Conservation (phyloP, 805 yeast genomes). For the Brettanomyces sp. region DNA sequence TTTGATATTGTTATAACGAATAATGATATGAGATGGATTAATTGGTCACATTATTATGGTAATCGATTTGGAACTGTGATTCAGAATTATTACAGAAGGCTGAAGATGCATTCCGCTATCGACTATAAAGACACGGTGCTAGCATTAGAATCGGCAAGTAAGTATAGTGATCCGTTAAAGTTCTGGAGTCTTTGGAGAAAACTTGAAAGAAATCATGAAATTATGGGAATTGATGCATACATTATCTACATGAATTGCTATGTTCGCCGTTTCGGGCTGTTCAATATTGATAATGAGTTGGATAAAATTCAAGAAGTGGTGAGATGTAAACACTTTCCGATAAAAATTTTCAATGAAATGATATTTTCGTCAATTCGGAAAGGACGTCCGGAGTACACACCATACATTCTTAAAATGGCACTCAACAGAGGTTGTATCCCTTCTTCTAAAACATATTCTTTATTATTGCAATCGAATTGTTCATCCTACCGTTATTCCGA, state of each 20-base stretch:
- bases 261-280: slow-evolving; percentile 10
- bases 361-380: slow-evolving; percentile 15
- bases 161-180: slow-evolving; percentile 6
- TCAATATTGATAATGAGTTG: slow-evolving; percentile 8
- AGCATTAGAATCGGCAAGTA: slow-evolving; percentile 17
- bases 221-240: slow-evolving; percentile 12
- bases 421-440: slow-evolving; percentile 7
- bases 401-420: slow-evolving; percentile 12
- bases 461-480: slow-evolving; percentile 18
- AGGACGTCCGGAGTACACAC: slow-evolving; percentile 11
- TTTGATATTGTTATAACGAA: slow-evolving; percentile 11
- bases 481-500: slow-evolving; percentile 7
- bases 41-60: slow-evolving; percentile 16
- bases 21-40: slow-evolving; percentile 16
- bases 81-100: slow-evolving; percentile 8
- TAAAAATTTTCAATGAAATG: slow-evolving; percentile 17
- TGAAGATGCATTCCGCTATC: slow-evolving; percentile 3
- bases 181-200: slow-evolving; percentile 17
- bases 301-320: slow-evolving; percentile 8
- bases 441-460: slow-evolving; percentile 20
- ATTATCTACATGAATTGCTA: slow-evolving; percentile 13
- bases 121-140: slow-evolving; percentile 9
- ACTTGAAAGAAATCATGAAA: slow-evolving; percentile 5
- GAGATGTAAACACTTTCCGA: slow-evolving; percentile 10
- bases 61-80: slow-evolving; percentile 16